These are phyloP conservation scores for Aspergillus fructus DNA, from an alignment of 2,329 filamentous ascomycete species.

Conservation along the genomic window DNA sequence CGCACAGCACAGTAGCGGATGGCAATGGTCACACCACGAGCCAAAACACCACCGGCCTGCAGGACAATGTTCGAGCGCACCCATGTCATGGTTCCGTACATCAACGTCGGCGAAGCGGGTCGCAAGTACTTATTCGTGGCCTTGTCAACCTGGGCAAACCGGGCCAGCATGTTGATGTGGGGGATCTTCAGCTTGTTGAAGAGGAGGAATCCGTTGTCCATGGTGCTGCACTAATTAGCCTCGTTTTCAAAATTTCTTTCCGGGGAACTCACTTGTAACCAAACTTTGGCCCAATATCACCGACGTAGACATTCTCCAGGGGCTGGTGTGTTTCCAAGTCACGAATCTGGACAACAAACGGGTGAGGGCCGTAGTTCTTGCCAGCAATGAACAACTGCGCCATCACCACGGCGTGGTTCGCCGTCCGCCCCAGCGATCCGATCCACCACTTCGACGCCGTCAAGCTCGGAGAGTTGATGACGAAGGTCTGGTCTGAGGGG, in stretches of 20 bases:
- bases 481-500: constrained; percentile 70
- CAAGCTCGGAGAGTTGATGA: constrained; percentile 69
- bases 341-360: constrained; percentile 74
- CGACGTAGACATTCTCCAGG: constrained; percentile 68
- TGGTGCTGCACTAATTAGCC: constrained; percentile 50
- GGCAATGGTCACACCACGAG: constrained; percentile 75
- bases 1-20: constrained; percentile 72
- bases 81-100: constrained; percentile 76
- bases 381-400: constrained; percentile 70
- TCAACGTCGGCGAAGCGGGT: constrained; percentile 64
- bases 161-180: constrained; percentile 70
- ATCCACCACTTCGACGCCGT: constrained; percentile 86
- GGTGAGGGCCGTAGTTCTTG: constrained; percentile 71
- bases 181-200: constrained; percentile 76
- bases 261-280: constrained; percentile 61
- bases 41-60: constrained; percentile 69
- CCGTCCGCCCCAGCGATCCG: constrained; percentile 71
- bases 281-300: constrained; percentile 79
- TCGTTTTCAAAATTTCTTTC: no score
- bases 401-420: constrained; percentile 77
- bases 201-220: constrained; percentile 79
- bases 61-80: constrained; percentile 72
- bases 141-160: constrained; percentile 69
- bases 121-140: constrained; percentile 67
- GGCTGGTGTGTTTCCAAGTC: constrained; percentile 69